Conservation (phyloP, 371 early-diverging fungal species). For the Rhizopus delemar region DNA sequence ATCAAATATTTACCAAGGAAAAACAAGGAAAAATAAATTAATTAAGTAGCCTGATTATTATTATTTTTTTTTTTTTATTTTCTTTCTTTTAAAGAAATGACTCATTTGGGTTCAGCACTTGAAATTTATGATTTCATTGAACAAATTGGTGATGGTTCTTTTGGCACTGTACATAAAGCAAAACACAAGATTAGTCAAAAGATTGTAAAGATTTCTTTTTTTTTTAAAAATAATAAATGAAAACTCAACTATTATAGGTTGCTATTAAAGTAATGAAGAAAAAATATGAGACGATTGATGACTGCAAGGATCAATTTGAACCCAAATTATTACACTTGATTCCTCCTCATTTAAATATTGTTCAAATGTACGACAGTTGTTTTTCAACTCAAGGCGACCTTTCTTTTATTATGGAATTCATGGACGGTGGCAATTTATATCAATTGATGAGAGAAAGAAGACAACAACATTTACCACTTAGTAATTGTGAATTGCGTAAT, state of each 20-base stretch:
- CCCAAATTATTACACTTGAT: constrained; percentile 67
- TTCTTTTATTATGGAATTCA: constrained; percentile 91
- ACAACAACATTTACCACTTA: constrained; percentile 40
- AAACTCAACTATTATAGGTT: constrained; percentile 54
- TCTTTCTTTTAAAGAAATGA: constrained; percentile 26
- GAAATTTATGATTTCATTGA: constrained; percentile 74
- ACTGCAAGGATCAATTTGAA: constrained; percentile 81
- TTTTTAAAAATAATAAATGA: neutral
- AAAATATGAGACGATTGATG: constrained; percentile 76
- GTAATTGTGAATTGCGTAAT: constrained; percentile 29
- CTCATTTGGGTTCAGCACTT: constrained; percentile 37
- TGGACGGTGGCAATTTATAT: constrained; percentile 89
- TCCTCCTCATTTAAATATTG: constrained; percentile 78
- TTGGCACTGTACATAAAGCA: constrained; percentile 88
- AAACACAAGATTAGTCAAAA: constrained; percentile 71
- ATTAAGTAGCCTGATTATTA: constrained; percentile 7
- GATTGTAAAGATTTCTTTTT: constrained; percentile 53
- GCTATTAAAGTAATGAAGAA: constrained; percentile 96
- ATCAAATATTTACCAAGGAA: constrained; percentile 7
- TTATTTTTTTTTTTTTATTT: constrained; percentile 6
- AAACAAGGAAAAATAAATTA: neutral
- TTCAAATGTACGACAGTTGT: constrained; percentile 82
- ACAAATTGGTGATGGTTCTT: constrained; percentile 91
- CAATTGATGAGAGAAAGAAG: constrained; percentile 78
- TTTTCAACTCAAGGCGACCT: constrained; percentile 76